A percentile compares a stretch with the other conserved stretches of the same genome.
These are phyloP conservation scores for Fusarium napiforme DNA, from an alignment of 2,329 filamentous ascomycete species.

Conservation along the genomic window DNA sequence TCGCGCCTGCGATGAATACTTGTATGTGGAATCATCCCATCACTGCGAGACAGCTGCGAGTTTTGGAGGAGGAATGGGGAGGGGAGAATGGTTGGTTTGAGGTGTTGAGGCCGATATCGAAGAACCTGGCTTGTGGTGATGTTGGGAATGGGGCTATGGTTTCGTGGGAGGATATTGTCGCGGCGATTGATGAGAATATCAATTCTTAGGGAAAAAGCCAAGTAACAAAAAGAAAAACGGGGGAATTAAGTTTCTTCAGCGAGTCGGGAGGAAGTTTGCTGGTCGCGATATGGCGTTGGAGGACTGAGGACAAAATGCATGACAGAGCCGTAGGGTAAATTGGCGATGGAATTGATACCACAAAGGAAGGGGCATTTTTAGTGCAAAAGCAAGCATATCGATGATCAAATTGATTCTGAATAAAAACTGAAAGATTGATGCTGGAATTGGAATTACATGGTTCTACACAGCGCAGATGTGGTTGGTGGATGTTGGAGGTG, in stretches of 20 bases:
- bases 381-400: neutral
- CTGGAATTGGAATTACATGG: neutral
- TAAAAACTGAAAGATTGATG: neutral
- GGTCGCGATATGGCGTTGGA: neutral
- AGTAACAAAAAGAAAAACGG: fast-evolving
- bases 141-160: slow-evolving; percentile 85
- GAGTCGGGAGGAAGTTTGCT: neutral
- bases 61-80: slow-evolving; percentile 82
- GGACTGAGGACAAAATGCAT: slow-evolving; percentile 1
- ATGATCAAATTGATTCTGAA: neutral
- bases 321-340: neutral
- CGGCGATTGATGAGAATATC: slow-evolving; percentile 67
- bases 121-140: slow-evolving; percentile 86
- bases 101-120: slow-evolving; percentile 77
- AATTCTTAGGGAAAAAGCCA: neutral
- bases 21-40: slow-evolving; percentile 91
- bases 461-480: neutral
- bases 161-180: slow-evolving; percentile 81
- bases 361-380: too few species aligned
- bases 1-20: slow-evolving; percentile 88
- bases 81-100: slow-evolving; percentile 64
- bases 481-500: neutral
- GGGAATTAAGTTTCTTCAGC: fast-evolving
- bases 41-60: slow-evolving; percentile 75
- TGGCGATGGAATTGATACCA: slow-evolving; percentile 1